These are phyloP conservation scores for Phytopythium litorale DNA, from an alignment of 352 stramenopile species.

Conservation along the genomic window DNA sequence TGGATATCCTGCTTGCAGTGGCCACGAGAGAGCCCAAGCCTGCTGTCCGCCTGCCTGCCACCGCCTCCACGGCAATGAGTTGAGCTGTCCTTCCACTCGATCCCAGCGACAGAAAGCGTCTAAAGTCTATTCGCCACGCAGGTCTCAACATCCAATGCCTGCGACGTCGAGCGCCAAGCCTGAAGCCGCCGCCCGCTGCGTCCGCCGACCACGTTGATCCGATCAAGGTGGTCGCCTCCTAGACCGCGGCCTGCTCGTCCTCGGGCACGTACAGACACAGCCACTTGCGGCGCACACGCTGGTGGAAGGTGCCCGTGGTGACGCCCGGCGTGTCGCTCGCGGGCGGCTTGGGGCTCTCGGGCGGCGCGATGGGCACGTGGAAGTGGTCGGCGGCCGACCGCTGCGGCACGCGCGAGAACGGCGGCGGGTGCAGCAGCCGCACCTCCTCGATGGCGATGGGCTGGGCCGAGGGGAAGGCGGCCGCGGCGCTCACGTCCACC, in stretches of 20 bases:
- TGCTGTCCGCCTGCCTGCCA: too few relatives aligned
- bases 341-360: slow-evolving; percentile 18
- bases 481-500: slow-evolving; percentile 4
- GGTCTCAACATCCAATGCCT: background rate
- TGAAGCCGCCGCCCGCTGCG: background rate
- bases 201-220: too few relatives aligned
- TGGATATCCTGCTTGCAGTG: too few relatives aligned
- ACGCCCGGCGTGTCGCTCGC: background rate
- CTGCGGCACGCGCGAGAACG: slow-evolving; percentile 70
- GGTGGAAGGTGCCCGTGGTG: slow-evolving; percentile 16
- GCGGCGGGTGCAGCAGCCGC: slow-evolving; percentile 47
- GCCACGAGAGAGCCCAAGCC: too few relatives aligned
- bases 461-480: slow-evolving; percentile 1
- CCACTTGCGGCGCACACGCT: slow-evolving; percentile 31
- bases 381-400: slow-evolving; percentile 36
- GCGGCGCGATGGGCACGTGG: slow-evolving; percentile 51
- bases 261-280: slow-evolving; percentile 26
- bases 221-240: background rate
- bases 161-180: background rate
- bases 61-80: too few relatives aligned
- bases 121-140: background rate
- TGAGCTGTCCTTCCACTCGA: background rate
- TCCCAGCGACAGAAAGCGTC: background rate
- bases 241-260: background rate
- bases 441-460: slow-evolving; percentile 55